Evolutionary conservation across 768 basidiomycete genomes (phyloP).

Genomic region (Pleurotus giganteus): DNA sequence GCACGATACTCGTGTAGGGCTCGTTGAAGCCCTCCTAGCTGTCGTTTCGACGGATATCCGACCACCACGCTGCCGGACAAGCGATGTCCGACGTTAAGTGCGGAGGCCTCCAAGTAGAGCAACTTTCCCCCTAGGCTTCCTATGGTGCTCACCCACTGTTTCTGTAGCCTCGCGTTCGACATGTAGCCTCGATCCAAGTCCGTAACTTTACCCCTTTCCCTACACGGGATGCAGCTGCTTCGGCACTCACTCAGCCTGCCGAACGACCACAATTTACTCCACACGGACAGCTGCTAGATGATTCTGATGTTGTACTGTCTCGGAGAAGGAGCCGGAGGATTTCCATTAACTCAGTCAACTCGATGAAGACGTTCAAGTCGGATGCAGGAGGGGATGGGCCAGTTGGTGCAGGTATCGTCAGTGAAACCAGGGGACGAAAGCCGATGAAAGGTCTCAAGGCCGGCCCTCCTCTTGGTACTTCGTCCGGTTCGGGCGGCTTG

Average conservation of each 20-base stretch:
- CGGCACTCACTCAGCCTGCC: constrained; percentile 67
- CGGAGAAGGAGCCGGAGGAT: constrained; percentile 59
- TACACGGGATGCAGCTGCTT: constrained; percentile 72
- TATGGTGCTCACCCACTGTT: constrained; percentile 11
- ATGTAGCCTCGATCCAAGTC: constrained; percentile 71
- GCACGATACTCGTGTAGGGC: too few species aligned
- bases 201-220: constrained; percentile 86
- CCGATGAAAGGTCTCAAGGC: constrained; percentile 47
- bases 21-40: too few species aligned
- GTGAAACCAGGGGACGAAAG: constrained; percentile 37
- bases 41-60: background rate
- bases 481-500: constrained; percentile 10
- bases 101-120: constrained; percentile 2
- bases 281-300: constrained; percentile 62
- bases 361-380: constrained; percentile 42
- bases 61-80: background rate
- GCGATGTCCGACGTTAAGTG: background rate
- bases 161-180: constrained; percentile 66
- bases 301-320: constrained; percentile 60
- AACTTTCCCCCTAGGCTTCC: constrained; percentile 6
- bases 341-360: constrained; percentile 56
- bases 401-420: constrained; percentile 13
- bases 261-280: constrained; percentile 58
- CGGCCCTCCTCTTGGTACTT: constrained; percentile 27
- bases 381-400: constrained; percentile 36